A percentile compares a stretch with the other conserved stretches of the same genome.
These are phyloP conservation scores for Vitis amurensis DNA, from an alignment of 164 flowering plant species.

Conservation along the genomic window DNA sequence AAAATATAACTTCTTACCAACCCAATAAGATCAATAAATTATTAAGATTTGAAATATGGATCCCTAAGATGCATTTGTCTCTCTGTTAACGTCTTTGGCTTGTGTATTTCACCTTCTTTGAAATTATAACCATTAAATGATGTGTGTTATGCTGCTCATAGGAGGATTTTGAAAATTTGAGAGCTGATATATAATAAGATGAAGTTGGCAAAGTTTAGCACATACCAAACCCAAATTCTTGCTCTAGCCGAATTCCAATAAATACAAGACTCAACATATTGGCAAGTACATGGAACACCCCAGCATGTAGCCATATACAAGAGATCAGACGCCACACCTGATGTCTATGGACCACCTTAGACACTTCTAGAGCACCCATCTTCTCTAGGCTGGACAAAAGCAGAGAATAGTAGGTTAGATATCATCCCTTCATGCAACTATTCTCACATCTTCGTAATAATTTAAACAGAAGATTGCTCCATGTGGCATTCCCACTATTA, in stretches of 20 bases:
- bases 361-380: slow-evolving; percentile 75
- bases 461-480: neutral
- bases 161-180: too few species aligned
- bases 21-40: too few species aligned
- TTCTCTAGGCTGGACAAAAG: slow-evolving; percentile 44
- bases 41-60: too few species aligned
- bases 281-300: slow-evolving; percentile 72
- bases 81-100: too few species aligned
- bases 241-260: slow-evolving; percentile 89
- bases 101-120: too few species aligned
- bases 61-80: too few species aligned
- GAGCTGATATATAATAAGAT: too few species aligned
- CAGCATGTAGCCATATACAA: slow-evolving; percentile 87
- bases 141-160: too few species aligned
- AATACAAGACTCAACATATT: slow-evolving; percentile 85
- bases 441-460: neutral
- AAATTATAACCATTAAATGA: too few species aligned
- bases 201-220: neutral
- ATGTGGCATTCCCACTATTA: too few species aligned
- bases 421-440: neutral
- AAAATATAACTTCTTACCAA: too few species aligned
- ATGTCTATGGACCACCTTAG: slow-evolving; percentile 48
- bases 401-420: neutral
- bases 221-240: slow-evolving; percentile 88
- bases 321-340: slow-evolving; percentile 72